Evolutionary conservation across 1,284 basidiomycete genomes (phyloP).

Genomic region (Boletellus deceptivus): DNA sequence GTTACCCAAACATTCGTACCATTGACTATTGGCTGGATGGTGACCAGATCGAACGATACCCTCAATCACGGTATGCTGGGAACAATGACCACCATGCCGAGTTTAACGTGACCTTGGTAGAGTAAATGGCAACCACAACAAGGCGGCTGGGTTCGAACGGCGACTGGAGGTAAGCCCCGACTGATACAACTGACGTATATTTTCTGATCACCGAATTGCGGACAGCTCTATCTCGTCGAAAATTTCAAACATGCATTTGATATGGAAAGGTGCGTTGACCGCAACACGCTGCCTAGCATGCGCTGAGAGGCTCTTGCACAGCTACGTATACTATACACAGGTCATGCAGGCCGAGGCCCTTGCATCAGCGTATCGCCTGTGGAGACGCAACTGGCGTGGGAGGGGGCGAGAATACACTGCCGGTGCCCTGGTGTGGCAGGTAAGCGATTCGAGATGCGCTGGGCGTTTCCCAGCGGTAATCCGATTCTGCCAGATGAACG

Average conservation of each 20-base stretch:
- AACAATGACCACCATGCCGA: slow-evolving; percentile 12
- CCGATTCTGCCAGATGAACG: slow-evolving; percentile 55
- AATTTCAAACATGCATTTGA: slow-evolving; percentile 89
- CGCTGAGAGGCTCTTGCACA: slow-evolving; percentile 23
- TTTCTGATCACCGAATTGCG: slow-evolving; percentile 1
- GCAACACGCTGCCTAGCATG: background rate
- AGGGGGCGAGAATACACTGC: slow-evolving; percentile 67
- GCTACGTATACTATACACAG: slow-evolving; percentile 80
- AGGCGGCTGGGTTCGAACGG: slow-evolving; percentile 84
- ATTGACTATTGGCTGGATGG: slow-evolving; percentile 80
- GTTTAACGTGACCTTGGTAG: slow-evolving; percentile 36
- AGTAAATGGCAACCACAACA: slow-evolving; percentile 81
- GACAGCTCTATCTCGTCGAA: slow-evolving; percentile 79
- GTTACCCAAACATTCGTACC: slow-evolving; percentile 81
- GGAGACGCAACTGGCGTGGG: slow-evolving; percentile 76
- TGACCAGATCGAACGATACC: slow-evolving; percentile 69
- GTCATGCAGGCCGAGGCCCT: slow-evolving; percentile 82
- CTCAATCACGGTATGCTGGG: slow-evolving; percentile 75
- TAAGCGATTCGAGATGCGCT: slow-evolving; percentile 25
- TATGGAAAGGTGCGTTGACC: slow-evolving; percentile 62
- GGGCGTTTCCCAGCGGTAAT: background rate
- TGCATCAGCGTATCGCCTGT: slow-evolving; percentile 71
- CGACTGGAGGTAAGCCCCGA: slow-evolving; percentile 65
- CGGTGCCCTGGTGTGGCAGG: slow-evolving; percentile 82
- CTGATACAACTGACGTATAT: slow-evolving; percentile 3